Evolutionary conservation across 768 basidiomycete species (phyloP).

Genomic region (Boletus speciosus): DNA sequence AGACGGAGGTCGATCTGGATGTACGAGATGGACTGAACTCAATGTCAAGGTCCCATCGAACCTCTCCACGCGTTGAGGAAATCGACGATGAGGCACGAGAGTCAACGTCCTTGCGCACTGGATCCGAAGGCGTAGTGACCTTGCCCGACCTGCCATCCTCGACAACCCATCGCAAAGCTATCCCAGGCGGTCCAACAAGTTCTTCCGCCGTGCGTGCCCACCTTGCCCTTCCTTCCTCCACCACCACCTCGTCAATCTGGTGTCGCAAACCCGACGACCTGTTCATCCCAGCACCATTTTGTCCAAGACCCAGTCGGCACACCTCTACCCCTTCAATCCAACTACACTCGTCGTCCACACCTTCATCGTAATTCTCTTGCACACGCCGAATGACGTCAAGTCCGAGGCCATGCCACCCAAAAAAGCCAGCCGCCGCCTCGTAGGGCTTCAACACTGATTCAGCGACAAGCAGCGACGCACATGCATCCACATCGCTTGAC

Average conservation of each 20-base stretch:
- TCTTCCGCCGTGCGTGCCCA: slow-evolving; percentile 20
- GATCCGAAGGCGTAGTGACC: neutral
- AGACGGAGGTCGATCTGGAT: neutral
- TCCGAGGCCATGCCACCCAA: slow-evolving; percentile 27
- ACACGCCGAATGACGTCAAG: slow-evolving; percentile 3
- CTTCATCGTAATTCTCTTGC: neutral
- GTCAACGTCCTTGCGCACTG: neutral
- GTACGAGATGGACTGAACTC: neutral
- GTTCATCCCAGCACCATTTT: neutral
- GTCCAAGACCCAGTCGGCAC: neutral
- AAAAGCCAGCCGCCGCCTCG: slow-evolving; percentile 29
- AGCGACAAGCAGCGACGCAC: slow-evolving; percentile 10
- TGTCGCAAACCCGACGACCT: slow-evolving; percentile 2
- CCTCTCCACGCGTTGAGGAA: neutral
- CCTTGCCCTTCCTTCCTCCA: slow-evolving; percentile 21
- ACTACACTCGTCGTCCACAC: neutral
- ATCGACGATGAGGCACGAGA: neutral
- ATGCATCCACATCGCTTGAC: neutral
- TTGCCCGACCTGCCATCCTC: neutral
- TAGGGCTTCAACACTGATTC: slow-evolving; percentile 24
- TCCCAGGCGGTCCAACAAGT: slow-evolving; percentile 21
- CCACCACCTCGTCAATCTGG: slow-evolving; percentile 19
- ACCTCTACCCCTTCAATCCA: neutral
- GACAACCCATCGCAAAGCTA: slow-evolving; percentile 3
- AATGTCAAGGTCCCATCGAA: slow-evolving; percentile 18